Evolutionary conservation across 75 land plant genomes (phyloP).

Genomic region (Picea glauca): DNA sequence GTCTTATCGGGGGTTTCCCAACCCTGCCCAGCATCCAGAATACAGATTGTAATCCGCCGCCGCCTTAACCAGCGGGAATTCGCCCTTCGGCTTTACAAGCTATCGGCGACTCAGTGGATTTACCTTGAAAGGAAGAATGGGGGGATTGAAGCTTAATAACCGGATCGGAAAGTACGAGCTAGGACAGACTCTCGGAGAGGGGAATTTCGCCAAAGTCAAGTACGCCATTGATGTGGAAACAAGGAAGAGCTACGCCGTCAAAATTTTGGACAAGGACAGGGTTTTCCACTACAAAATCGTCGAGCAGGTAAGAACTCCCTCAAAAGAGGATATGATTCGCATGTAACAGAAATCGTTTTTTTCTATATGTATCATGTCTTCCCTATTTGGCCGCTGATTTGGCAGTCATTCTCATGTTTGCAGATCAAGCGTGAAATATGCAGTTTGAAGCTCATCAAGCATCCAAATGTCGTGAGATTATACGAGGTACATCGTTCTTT

Average conservation of each 20-base stretch:
- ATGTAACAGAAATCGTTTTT: too few species aligned
- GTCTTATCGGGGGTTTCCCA: too few species aligned
- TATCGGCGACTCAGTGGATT: too few species aligned
- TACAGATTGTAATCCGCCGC: too few species aligned
- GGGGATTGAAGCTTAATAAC: constrained; percentile 4
- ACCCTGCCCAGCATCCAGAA: too few species aligned
- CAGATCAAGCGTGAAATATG: constrained; percentile 74
- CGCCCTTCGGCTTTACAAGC: too few species aligned
- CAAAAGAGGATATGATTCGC: too few species aligned
- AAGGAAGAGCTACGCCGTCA: constrained; percentile 47
- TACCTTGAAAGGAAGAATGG: neutral
- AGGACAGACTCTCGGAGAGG: constrained; percentile 47
- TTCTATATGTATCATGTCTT: neutral
- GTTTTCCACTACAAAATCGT: constrained; percentile 57
- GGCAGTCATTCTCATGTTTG: neutral
- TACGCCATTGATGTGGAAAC: constrained; percentile 43
- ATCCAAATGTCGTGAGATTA: constrained; percentile 68
- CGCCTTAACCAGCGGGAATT: too few species aligned
- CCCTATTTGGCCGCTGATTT: neutral
- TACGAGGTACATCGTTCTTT: constrained; percentile 41
- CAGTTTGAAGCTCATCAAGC: constrained; percentile 61
- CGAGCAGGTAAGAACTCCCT: constrained; percentile 23
- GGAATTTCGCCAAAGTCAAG: constrained; percentile 55
- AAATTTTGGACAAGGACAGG: constrained; percentile 52
- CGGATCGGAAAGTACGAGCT: constrained; percentile 59